phyloP scores from a whole-genome alignment of 371 early-diverging fungal genomes.

The Nematocida minor region DNA sequence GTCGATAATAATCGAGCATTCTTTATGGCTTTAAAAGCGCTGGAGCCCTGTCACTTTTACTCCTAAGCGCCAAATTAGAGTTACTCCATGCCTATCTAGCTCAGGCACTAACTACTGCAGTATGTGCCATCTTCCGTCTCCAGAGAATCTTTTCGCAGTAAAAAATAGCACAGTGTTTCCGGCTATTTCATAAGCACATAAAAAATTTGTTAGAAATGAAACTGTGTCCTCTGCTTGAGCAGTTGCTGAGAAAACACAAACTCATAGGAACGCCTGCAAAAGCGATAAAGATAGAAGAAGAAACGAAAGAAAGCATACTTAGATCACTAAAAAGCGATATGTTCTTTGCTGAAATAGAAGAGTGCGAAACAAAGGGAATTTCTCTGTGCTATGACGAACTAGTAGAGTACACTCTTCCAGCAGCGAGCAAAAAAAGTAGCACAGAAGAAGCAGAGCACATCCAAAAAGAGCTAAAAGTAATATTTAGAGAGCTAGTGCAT shows the following conservation, averaged over 20 bases:
- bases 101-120: no score
- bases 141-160: no score
- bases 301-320: not conserved
- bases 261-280: conserved; percentile 13
- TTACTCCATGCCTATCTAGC: no score
- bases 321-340: not conserved
- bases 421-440: not conserved
- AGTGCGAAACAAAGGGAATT: conserved; percentile 31
- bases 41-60: no score
- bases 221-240: not conserved
- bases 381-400: conserved; percentile 42
- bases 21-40: no score
- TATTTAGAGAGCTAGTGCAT: not conserved
- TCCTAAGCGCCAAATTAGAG: no score
- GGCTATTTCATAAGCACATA: no score
- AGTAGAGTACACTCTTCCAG: conserved; percentile 7
- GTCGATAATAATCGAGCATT: no score
- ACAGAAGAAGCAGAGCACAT: conserved; percentile 5
- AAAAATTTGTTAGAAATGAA: conserved; percentile 12
- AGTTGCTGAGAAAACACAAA: conserved; percentile 30
- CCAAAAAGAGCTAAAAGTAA: not conserved
- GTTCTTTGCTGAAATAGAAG: conserved; percentile 38
- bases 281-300: not conserved
- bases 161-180: no score
- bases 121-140: no score